Percentiles rank a stretch among this genome's conserved stretches.
These are phyloP conservation scores for Coccomyxa sp. DNA, from an alignment of 139 green algal species.

Conservation along the genomic window DNA sequence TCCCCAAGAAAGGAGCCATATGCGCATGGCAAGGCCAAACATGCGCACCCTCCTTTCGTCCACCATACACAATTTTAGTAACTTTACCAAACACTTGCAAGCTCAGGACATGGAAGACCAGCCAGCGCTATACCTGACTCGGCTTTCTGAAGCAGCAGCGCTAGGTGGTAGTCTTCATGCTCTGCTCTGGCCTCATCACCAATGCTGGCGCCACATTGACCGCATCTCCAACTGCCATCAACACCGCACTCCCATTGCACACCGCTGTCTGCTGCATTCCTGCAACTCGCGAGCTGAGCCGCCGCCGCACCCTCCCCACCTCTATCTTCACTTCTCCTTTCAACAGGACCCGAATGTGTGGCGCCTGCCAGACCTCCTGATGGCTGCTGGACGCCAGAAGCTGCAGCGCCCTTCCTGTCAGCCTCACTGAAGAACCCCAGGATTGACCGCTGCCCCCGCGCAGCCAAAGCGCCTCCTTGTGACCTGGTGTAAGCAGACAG, in stretches of 20 bases:
- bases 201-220: not conserved
- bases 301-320: not conserved
- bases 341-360: not conserved
- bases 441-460: too few relatives aligned
- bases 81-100: too few relatives aligned
- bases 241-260: too few relatives aligned
- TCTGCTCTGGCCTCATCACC: not conserved
- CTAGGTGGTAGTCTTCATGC: conserved; percentile 21
- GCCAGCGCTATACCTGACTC: not conserved
- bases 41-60: too few relatives aligned
- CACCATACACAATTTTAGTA: too few relatives aligned
- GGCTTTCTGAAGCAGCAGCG: conserved; percentile 1
- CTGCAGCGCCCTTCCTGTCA: too few relatives aligned
- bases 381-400: not conserved
- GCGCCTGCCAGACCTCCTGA: not conserved
- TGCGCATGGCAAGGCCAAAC: too few relatives aligned
- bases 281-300: conserved; percentile 1
- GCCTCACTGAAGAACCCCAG: too few relatives aligned
- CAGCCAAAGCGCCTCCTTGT: too few relatives aligned
- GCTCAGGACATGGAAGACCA: too few relatives aligned
- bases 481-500: too few relatives aligned
- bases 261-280: not conserved
- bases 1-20: too few relatives aligned
- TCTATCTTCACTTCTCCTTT: not conserved
- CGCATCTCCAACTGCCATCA: not conserved